Percentiles rank a stretch among this genome's conserved stretches.
phyloP scores from a whole-genome alignment of 2,329 filamentous ascomycete genomes.

The Colletotrichum tropicicola region DNA sequence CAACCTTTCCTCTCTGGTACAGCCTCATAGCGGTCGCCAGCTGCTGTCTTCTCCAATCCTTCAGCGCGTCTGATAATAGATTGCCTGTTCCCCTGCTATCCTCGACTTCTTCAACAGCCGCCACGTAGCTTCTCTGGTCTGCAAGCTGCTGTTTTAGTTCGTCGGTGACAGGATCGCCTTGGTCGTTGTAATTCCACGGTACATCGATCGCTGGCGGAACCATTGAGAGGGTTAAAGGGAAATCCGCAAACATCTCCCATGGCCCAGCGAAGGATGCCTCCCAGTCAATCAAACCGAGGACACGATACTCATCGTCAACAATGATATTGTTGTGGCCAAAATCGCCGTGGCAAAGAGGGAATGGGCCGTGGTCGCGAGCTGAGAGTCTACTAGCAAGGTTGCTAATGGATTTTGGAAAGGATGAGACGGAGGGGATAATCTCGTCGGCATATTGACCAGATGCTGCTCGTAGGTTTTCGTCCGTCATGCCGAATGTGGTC shows the following conservation, averaged over 20 bases:
- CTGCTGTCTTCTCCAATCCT: neutral
- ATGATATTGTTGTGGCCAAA: constrained; percentile 34
- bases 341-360: constrained; percentile 6
- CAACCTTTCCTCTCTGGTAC: neutral
- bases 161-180: neutral
- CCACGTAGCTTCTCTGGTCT: neutral
- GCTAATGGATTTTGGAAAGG: constrained; percentile 1
- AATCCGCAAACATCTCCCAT: constrained; percentile 14
- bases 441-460: neutral
- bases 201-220: neutral
- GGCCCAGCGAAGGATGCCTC: constrained; percentile 31
- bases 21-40: neutral
- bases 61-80: neutral
- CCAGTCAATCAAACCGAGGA: constrained; percentile 38
- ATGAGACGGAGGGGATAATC: neutral
- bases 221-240: constrained; percentile 9
- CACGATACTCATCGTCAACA: constrained; percentile 33
- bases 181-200: constrained; percentile 8
- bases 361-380: neutral
- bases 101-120: neutral
- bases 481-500: neutral
- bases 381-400: neutral
- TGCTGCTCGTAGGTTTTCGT: neutral
- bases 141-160: neutral
- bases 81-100: neutral